Percentiles rank a stretch among this genome's conserved stretches.
Evolutionary conservation across 2,329 filamentous ascomycete genomes (phyloP).

Genomic region (Trichophyton schoenleinii): DNA sequence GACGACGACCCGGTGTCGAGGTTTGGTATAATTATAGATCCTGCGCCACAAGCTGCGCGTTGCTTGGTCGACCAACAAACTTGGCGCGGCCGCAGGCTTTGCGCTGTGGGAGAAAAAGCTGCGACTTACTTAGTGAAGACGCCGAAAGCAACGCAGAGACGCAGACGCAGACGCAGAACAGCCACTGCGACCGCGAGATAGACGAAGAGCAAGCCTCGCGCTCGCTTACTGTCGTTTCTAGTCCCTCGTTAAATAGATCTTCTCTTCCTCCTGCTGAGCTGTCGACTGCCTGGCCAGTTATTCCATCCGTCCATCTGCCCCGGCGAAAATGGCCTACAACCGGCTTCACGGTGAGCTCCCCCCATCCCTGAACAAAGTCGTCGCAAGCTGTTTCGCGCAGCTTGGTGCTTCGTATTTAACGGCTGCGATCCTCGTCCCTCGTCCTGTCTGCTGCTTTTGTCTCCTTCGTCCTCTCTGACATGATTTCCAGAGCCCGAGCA

Average conservation of each 20-base stretch:
- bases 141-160: background rate
- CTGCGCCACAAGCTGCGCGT: background rate
- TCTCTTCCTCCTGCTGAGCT: background rate
- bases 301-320: background rate
- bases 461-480: background rate
- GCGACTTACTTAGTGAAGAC: too few relatives aligned
- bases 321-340: constrained; percentile 4
- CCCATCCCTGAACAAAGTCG: background rate
- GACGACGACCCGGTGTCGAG: background rate
- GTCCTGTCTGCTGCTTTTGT: background rate
- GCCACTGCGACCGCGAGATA: background rate
- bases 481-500: background rate
- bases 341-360: constrained; percentile 1
- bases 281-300: background rate
- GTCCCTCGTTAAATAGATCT: background rate
- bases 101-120: too few relatives aligned
- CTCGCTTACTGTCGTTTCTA: background rate
- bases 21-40: background rate
- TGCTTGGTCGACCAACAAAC: background rate
- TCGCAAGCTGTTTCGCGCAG: background rate
- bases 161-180: background rate
- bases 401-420: too few relatives aligned
- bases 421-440: too few relatives aligned
- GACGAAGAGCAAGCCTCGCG: background rate
- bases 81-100: background rate